Base-by-base conservation (phyloP, 495 filamentous ascomycete genomes). In the Penicilliopsis zonata region DNA sequence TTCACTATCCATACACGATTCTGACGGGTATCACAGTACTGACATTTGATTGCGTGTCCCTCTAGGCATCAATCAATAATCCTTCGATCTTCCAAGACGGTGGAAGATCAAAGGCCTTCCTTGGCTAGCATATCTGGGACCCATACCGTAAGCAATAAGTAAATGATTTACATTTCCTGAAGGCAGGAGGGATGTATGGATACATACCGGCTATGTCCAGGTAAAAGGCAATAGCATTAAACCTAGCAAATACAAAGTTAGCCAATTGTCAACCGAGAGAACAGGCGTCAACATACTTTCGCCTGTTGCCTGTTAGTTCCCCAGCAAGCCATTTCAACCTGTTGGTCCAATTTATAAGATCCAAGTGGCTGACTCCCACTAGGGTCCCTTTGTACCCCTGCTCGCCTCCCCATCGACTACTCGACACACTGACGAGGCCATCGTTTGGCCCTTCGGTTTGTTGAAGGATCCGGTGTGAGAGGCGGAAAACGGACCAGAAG, bases 291-390 rank as follows among this genome's bases (percentile, higher is more conserved):
- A 61, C 74, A 50, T 46, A 87, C 80, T 76, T 80, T 41, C 67
- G 63, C 47, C 71, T 72, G 30, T 74, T 73, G 4, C 85, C 82
- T 36, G 73, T 74, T 44, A 79, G 57, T 40, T 77, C 66, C 41
- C 72, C 74, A 12, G 80, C 46, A 22, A 76, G 65, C 74, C 76
- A 93, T 38, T 76, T 70, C 19, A 93, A 37, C 31, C 81, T 64
- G 46, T 94, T 95, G 31, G 75, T 87, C 90, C 88, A 98, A 57
- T 95, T 95, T 53, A 95, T 98, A 32, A 94, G 60, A 44, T 94
- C 86, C 4, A 95, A 57, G 56, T 98, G 90, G 52, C 77, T 92
- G 18, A 93, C 85, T 7, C 72, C 75, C 4, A 86, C 55, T n/a
- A 98, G 52, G 2, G 90, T 95, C 3, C 90, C 90, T 51, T 88